Evolutionary conservation across 1,139 yeast genomes (phyloP).

Genomic region (Yamadazyma blattariae): DNA sequence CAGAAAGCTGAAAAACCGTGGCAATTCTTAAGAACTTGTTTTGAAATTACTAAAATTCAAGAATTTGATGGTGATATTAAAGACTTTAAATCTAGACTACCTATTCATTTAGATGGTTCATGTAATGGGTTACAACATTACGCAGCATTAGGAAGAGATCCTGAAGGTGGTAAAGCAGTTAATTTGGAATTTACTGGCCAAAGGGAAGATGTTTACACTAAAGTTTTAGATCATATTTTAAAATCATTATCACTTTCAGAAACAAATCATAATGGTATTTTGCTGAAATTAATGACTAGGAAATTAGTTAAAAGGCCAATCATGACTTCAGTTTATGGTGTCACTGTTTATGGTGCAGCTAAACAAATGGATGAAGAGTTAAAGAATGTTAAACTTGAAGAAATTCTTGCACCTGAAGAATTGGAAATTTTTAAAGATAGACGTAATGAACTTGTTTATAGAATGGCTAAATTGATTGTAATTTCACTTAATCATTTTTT

Average conservation of each 20-base stretch:
- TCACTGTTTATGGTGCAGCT: conserved; percentile 37
- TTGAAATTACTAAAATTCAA: conserved; percentile 25
- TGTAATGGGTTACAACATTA: conserved; percentile 50
- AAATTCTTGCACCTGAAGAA: conserved; percentile 4
- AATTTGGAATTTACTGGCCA: conserved; percentile 22
- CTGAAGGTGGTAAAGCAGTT: conserved; percentile 37
- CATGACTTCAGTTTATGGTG: conserved; percentile 50
- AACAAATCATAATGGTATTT: conserved; percentile 9
- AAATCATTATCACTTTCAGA: conserved; percentile 23
- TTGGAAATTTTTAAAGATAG: conserved; percentile 3
- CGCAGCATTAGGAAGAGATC: conserved; percentile 40
- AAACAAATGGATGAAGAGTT: conserved; percentile 26
- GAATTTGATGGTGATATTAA: conserved; percentile 17
- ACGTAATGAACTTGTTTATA: conserved; percentile 12
- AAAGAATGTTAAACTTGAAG: conserved; percentile 9
- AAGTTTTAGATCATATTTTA: conserved; percentile 31
- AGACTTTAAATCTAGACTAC: conserved; percentile 30
- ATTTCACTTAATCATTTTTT: conserved; percentile 34
- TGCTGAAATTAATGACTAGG: conserved; percentile 23
- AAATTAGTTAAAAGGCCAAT: conserved; percentile 43
- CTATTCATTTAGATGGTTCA: conserved; percentile 47
- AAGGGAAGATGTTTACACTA: conserved; percentile 35
- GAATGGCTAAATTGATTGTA: conserved; percentile 27
- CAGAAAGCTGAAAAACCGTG: conserved; percentile 38
- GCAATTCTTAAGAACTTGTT: conserved; percentile 36